Base-by-base conservation (phyloP, 1,284 basidiomycete genomes). In the Vanrija pseudolonga region DNA sequence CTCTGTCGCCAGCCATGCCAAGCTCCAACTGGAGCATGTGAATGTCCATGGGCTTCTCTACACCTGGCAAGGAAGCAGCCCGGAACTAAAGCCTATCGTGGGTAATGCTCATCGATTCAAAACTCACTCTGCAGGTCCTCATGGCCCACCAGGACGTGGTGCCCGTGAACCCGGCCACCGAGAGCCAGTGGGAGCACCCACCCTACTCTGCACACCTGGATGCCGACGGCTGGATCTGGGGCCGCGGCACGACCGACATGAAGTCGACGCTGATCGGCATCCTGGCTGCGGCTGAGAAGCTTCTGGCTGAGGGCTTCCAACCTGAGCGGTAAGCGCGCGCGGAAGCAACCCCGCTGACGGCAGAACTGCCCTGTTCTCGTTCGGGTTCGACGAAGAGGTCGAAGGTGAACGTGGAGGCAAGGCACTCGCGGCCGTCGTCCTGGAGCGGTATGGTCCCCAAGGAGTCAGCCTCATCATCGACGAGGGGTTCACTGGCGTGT, bases 11-110 rank as follows among this genome's bases (percentile, higher is more conserved):
- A 51, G 84, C 36, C 81, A 85, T 56, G 65, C 78, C 3, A 72
- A 69, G 6, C 75, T 84, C 4, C 66, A 79, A 37, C 63, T 84
- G 41, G 80, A 80, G 2, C 80, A 81, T 57, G 80, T 88, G 59
- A 86, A 86, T 64, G 80, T 81, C 0, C 83, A 83, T 53, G 86
- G 83, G 0, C 68, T 87, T 9, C 76, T 88, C 0, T 86, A 82
- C 62, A 79, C 79, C 2, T 85, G 84, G 81, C 69, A 77, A 37
- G 87, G 86, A 28, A 77, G 77, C 3, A 75, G 84, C 47, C 41
- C 63, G 1, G 64, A 68, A 4, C 71, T 86, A 45, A 84, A 86
- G 66, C 87, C 86, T 0, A 65, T 86, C 2, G 32, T 32, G 14
- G 4, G 32, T 32, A 12, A 12, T 12, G 7, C 12, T 2, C 5